Conservation (phyloP, 768 basidiomycete species). For the Naganishia vishniacii region DNA sequence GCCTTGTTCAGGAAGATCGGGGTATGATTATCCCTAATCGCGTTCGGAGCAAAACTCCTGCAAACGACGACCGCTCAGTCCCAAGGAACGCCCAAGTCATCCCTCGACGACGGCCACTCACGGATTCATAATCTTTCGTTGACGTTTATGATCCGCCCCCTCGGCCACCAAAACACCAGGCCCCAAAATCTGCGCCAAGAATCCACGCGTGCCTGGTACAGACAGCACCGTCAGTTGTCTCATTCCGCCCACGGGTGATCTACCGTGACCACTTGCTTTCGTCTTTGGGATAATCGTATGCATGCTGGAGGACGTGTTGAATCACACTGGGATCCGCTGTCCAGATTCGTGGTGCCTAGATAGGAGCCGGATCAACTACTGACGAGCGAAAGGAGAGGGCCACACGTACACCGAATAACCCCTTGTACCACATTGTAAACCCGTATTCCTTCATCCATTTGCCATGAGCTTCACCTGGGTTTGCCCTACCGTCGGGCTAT, state of each 20-base stretch:
- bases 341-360: slow-evolving; percentile 68
- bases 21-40: slow-evolving; percentile 53
- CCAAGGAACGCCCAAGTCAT: background rate
- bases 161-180: slow-evolving; percentile 53
- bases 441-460: slow-evolving; percentile 40
- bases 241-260: too few relatives aligned
- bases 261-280: slow-evolving; percentile 53
- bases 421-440: slow-evolving; percentile 23
- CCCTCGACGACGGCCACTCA: background rate
- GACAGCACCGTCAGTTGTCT: background rate
- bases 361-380: background rate
- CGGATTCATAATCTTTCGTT: slow-evolving; percentile 57
- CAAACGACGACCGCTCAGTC: slow-evolving; percentile 44
- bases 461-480: slow-evolving; percentile 31
- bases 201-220: slow-evolving; percentile 54
- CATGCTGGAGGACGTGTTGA: slow-evolving; percentile 66
- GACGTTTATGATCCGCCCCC: slow-evolving; percentile 67
- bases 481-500: background rate
- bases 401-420: slow-evolving; percentile 49
- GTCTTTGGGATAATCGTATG: slow-evolving; percentile 65
- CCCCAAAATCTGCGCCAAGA: slow-evolving; percentile 73
- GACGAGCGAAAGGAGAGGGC: slow-evolving; percentile 54
- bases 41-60: slow-evolving; percentile 56
- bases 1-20: slow-evolving; percentile 63
- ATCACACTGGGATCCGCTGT: slow-evolving; percentile 75